Evolutionary conservation across 2,329 filamentous ascomycete genomes (phyloP).

Genomic region (Pyrenochaeta sp.): DNA sequence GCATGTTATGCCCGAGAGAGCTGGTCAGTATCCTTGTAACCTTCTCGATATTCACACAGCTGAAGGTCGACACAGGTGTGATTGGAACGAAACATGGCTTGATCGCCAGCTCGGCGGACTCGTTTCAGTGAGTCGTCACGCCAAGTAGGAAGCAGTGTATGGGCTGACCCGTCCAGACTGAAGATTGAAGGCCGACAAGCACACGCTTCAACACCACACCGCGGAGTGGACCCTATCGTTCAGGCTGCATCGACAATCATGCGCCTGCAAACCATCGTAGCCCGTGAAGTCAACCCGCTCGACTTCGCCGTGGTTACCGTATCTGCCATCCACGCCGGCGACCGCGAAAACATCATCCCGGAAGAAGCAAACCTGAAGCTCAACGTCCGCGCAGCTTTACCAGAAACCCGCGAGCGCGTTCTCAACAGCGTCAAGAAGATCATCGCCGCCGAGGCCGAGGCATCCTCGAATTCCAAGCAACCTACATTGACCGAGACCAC

Average conservation of each 20-base stretch:
- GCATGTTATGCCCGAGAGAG: slow-evolving; percentile 62
- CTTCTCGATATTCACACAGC: background rate
- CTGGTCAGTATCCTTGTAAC: slow-evolving; percentile 26
- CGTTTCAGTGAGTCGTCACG: slow-evolving; percentile 32
- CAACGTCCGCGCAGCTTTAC: slow-evolving; percentile 61
- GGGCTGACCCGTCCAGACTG: slow-evolving; percentile 51
- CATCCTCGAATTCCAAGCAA: slow-evolving; percentile 54
- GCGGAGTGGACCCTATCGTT: slow-evolving; percentile 66
- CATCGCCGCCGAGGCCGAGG: slow-evolving; percentile 63
- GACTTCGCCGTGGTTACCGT: slow-evolving; percentile 68
- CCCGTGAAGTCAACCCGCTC: slow-evolving; percentile 61
- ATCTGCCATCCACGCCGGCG: slow-evolving; percentile 65
- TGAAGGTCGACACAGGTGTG: slow-evolving; percentile 33
- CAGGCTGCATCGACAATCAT: slow-evolving; percentile 65
- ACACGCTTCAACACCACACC: slow-evolving; percentile 66
- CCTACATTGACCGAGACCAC: slow-evolving; percentile 54
- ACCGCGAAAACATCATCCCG: slow-evolving; percentile 68
- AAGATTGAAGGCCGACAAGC: slow-evolving; percentile 67
- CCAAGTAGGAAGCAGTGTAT: background rate
- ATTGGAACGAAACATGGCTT: slow-evolving; percentile 55
- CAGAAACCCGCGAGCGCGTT: slow-evolving; percentile 58
- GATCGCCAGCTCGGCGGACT: slow-evolving; percentile 54
- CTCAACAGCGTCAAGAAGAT: slow-evolving; percentile 61
- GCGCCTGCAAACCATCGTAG: slow-evolving; percentile 67
- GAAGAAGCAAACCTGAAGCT: slow-evolving; percentile 64